Percentiles rank a stretch among this genome's conserved stretches.
These are phyloP conservation scores for Cytospora chrysosperma DNA, from an alignment of 2,329 filamentous ascomycete genomes.

Conservation along the genomic window DNA sequence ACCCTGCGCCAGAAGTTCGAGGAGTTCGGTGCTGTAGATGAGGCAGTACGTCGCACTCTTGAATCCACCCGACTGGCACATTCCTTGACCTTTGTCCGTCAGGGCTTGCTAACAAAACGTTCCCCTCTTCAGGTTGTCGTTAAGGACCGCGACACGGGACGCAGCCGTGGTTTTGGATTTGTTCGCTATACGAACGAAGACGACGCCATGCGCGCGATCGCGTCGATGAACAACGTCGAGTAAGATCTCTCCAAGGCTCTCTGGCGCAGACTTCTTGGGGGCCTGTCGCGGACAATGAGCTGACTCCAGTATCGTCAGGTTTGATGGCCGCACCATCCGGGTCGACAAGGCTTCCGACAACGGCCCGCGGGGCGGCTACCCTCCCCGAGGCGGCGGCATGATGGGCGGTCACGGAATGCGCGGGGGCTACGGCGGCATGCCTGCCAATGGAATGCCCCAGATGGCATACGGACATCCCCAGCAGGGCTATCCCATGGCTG, in stretches of 20 bases:
- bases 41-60: conserved; percentile 71
- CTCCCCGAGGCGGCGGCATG: conserved; percentile 44
- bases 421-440: conserved; percentile 37
- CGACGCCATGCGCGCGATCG: conserved; percentile 75
- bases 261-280: background rate
- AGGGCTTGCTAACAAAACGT: background rate
- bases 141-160: conserved; percentile 94
- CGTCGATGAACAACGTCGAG: conserved; percentile 85
- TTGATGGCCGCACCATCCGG: conserved; percentile 90
- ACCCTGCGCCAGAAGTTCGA: conserved; percentile 89
- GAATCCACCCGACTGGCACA: too few species aligned
- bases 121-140: conserved; percentile 74
- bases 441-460: conserved; percentile 36
- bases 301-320: conserved; percentile 52
- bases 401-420: conserved; percentile 35
- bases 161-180: conserved; percentile 96
- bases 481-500: conserved; percentile 38
- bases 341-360: conserved; percentile 94
- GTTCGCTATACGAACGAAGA: conserved; percentile 79
- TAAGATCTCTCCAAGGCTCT: conserved; percentile 45
- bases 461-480: conserved; percentile 37
- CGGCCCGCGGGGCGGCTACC: conserved; percentile 59
- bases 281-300: background rate
- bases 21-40: conserved; percentile 85
- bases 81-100: background rate